A percentile compares a stretch with the other conserved stretches of the same genome.
These are phyloP conservation scores for Pestalotiopsis sp. DNA, from an alignment of 2,329 filamentous ascomycete species.

Conservation along the genomic window DNA sequence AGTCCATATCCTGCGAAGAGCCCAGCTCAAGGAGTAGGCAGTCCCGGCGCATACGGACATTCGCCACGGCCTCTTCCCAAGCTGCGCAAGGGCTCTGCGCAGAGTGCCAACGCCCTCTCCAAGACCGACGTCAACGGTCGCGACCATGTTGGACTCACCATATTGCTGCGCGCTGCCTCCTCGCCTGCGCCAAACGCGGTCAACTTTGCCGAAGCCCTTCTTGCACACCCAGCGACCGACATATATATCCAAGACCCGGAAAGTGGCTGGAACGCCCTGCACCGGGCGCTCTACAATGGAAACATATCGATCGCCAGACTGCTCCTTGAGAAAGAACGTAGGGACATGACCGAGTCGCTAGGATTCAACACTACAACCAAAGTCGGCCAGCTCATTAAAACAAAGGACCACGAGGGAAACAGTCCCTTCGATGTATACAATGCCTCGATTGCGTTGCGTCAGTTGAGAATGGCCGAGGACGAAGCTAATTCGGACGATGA, in stretches of 20 bases:
- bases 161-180: constrained; percentile 82
- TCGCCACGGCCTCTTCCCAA: constrained; percentile 52
- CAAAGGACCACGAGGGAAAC: constrained; percentile 92
- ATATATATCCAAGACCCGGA: constrained; percentile 85
- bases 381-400: constrained; percentile 80
- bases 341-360: constrained; percentile 61
- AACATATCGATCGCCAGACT: constrained; percentile 84
- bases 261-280: constrained; percentile 93
- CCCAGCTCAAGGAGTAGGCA: constrained; percentile 39
- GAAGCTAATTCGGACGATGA: constrained; percentile 44
- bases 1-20: constrained; percentile 57
- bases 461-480: constrained; percentile 45
- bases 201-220: constrained; percentile 74
- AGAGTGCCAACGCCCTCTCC: constrained; percentile 41
- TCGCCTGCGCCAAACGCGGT: constrained; percentile 69
- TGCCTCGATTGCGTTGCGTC: constrained; percentile 78
- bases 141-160: constrained; percentile 77
- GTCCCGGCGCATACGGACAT: constrained; percentile 41
- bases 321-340: constrained; percentile 76
- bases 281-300: constrained; percentile 85
- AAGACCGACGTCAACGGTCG: constrained; percentile 80
- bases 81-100: constrained; percentile 53
- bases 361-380: constrained; percentile 58
- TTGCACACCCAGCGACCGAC: constrained; percentile 82
- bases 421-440: constrained; percentile 93